Conservation (phyloP, 2,329 filamentous ascomycete genomes). For the Fusarium sp. region DNA sequence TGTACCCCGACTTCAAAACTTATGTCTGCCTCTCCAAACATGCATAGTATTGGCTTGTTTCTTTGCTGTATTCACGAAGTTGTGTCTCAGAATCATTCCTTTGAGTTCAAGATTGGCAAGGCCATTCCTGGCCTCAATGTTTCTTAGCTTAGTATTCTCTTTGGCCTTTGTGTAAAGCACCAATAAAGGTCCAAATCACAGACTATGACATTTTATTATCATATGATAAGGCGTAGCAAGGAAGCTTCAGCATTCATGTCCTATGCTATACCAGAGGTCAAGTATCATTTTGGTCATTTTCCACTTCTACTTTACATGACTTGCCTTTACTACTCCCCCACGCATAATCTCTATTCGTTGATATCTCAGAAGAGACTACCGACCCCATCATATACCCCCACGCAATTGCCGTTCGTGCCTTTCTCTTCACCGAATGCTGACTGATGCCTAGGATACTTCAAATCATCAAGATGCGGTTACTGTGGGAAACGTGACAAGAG, state of each 20-base stretch:
- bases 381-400: constrained; percentile 39
- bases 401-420: constrained; percentile 22
- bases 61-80: not conserved
- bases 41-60: constrained; percentile 5
- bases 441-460: constrained; percentile 60
- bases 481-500: constrained; percentile 61
- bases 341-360: constrained; percentile 9
- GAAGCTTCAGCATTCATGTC: not conserved
- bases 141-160: not conserved
- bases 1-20: not conserved
- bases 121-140: not conserved
- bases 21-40: constrained; percentile 1
- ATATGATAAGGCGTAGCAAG: constrained; percentile 5
- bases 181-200: not conserved
- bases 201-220: constrained; percentile 1
- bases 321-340: constrained; percentile 21
- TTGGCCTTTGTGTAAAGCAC: not conserved
- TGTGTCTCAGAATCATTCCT: not conserved
- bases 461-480: constrained; percentile 65
- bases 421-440: constrained; percentile 32
- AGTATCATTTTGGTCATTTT: not conserved
- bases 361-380: constrained; percentile 20
- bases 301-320: not conserved
- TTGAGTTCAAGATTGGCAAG: not conserved
- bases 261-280: not conserved